A percentile compares a stretch with the other conserved stretches of the same genome.
Evolutionary conservation across 2,329 filamentous ascomycete species (phyloP).

Genomic region (Blastomyces silverae): DNA sequence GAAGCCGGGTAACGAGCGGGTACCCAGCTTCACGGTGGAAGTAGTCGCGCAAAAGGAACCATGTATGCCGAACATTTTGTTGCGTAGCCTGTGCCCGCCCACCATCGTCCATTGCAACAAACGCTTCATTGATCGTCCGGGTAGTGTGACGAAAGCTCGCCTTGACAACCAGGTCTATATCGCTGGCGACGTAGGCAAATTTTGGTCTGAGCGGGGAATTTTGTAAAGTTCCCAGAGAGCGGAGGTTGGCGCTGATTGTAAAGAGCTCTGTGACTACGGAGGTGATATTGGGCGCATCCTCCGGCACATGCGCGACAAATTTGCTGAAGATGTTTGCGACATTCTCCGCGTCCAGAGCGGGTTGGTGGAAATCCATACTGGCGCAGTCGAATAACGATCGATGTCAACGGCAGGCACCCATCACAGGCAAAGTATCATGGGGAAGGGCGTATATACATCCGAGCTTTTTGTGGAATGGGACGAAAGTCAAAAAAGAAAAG

Average conservation of each 20-base stretch:
- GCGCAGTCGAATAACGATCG: conserved; percentile 19
- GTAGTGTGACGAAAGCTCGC: conserved; percentile 48
- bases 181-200: conserved; percentile 39
- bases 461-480: not conserved
- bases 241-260: conserved; percentile 47
- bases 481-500: not conserved
- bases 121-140: conserved; percentile 44
- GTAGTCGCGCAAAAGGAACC: conserved; percentile 45
- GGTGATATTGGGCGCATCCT: conserved; percentile 49
- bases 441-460: conserved; percentile 5
- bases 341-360: conserved; percentile 48
- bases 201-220: conserved; percentile 34
- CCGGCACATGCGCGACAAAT: conserved; percentile 47
- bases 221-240: conserved; percentile 43
- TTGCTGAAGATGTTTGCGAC: conserved; percentile 46
- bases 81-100: conserved; percentile 22
- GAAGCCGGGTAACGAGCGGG: conserved; percentile 43
- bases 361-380: conserved; percentile 38
- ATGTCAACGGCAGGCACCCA: conserved; percentile 5
- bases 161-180: conserved; percentile 44
- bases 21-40: conserved; percentile 45
- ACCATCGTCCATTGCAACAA: conserved; percentile 36
- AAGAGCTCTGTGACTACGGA: conserved; percentile 50
- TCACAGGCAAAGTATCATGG: conserved; percentile 3
- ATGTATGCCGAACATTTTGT: conserved; percentile 44